Conservation (phyloP, 2,329 filamentous ascomycete species). For the Sclerotinia glacialis region DNA sequence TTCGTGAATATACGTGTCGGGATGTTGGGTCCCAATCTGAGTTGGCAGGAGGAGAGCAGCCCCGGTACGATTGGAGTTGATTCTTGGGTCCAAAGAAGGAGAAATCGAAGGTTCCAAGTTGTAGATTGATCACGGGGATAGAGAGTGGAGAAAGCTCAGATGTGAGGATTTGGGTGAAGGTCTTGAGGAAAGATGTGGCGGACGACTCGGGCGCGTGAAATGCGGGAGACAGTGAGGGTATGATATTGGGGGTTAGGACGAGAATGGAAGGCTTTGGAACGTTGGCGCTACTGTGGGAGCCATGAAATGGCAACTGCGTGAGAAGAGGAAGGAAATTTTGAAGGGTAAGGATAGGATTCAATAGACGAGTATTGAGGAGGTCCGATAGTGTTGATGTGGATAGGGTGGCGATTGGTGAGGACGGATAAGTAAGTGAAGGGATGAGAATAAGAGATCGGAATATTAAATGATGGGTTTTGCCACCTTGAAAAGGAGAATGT, state of each 20-base stretch:
- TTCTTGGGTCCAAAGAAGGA: slow-evolving; percentile 58
- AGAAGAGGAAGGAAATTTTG: slow-evolving; percentile 85
- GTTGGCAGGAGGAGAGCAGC: slow-evolving; percentile 38
- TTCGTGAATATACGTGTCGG: slow-evolving; percentile 59
- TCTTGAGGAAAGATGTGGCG: slow-evolving; percentile 80
- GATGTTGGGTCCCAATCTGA: slow-evolving; percentile 58
- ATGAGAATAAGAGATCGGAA: slow-evolving; percentile 81
- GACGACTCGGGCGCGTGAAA: slow-evolving; percentile 84
- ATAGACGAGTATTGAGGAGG: slow-evolving; percentile 85
- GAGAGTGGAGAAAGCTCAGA: slow-evolving; percentile 73
- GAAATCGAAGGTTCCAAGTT: slow-evolving; percentile 88
- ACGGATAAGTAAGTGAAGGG: slow-evolving; percentile 75
- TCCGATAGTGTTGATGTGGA: slow-evolving; percentile 82
- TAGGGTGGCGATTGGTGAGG: slow-evolving; percentile 81
- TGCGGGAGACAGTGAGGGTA: slow-evolving; percentile 73
- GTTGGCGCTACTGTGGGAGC: slow-evolving; percentile 21
- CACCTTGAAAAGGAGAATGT: slow-evolving; percentile 72
- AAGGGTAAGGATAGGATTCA: slow-evolving; percentile 83
- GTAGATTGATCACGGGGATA: slow-evolving; percentile 81
- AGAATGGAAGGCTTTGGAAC: slow-evolving; percentile 63
- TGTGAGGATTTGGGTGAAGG: slow-evolving; percentile 77
- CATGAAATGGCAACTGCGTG: slow-evolving; percentile 51
- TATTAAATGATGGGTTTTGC: slow-evolving; percentile 70
- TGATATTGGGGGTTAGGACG: slow-evolving; percentile 75
- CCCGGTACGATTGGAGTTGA: slow-evolving; percentile 39